Conservation (phyloP, 352 stramenopile species). For the Pythium brachiatum region DNA sequence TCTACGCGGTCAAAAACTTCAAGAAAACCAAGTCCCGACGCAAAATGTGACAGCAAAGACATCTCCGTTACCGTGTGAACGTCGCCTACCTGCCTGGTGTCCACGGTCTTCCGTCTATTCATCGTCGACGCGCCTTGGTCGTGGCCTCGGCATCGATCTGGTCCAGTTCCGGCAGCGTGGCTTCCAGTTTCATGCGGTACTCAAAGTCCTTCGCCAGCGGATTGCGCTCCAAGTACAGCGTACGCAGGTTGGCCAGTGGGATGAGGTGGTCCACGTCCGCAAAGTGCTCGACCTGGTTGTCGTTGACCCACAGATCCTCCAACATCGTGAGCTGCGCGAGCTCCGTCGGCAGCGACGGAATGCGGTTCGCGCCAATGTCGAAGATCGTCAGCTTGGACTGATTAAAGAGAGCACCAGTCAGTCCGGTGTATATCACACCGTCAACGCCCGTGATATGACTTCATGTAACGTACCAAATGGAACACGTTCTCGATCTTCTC, state of each 20-base stretch:
- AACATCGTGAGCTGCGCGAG: conserved; percentile 41
- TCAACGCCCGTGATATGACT: too few species aligned
- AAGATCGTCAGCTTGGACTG: conserved; percentile 63
- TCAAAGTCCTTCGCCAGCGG: conserved; percentile 92
- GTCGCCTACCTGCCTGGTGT: too few species aligned
- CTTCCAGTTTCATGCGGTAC: conserved; percentile 93
- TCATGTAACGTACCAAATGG: conserved; percentile 72
- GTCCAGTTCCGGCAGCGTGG: conserved; percentile 86
- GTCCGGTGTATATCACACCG: too few species aligned
- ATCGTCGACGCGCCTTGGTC: conserved; percentile 45
- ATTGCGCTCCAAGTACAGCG: conserved; percentile 96
- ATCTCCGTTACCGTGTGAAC: too few species aligned
- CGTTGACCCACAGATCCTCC: conserved; percentile 82
- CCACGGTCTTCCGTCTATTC: too few species aligned
- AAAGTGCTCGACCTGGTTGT: conserved; percentile 62
- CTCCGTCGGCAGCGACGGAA: conserved; percentile 50
- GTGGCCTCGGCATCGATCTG: conserved; percentile 94
- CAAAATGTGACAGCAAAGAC: not conserved
- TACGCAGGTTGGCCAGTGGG: conserved; percentile 80
- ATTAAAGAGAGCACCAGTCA: too few species aligned
- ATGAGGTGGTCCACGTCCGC: conserved; percentile 66
- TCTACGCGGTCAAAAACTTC: conserved; percentile 9
- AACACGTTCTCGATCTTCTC: conserved; percentile 73
- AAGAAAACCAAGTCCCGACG: conserved; percentile 5
- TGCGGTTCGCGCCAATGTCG: conserved; percentile 84